These are phyloP conservation scores for Xylaria sp. DNA, from an alignment of 2,329 filamentous ascomycete species.

Conservation along the genomic window DNA sequence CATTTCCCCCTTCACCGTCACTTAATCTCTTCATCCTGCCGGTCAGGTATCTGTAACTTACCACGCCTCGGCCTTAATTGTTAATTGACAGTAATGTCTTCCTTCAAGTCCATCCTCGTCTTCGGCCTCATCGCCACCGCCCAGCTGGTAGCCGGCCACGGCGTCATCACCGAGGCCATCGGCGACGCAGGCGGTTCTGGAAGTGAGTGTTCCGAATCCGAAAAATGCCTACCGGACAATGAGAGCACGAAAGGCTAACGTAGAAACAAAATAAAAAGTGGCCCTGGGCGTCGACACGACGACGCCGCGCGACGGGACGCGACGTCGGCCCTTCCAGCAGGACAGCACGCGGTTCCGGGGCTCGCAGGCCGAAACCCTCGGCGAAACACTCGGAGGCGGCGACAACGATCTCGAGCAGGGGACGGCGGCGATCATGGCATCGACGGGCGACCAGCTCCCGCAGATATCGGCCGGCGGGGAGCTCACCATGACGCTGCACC, in stretches of 20 bases:
- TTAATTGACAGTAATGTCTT: constrained; percentile 29
- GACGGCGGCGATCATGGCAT: constrained; percentile 59
- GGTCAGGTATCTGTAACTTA: constrained; percentile 27
- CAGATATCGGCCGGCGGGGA: constrained; percentile 61
- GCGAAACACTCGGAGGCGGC: constrained; percentile 61
- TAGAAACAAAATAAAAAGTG: constrained; percentile 29
- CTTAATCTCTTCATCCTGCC: constrained; percentile 26
- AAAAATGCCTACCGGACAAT: no score
- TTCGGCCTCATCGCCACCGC: constrained; percentile 56
- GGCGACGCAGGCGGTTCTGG: constrained; percentile 62
- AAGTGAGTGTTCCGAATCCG: constrained; percentile 41
- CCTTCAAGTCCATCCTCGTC: constrained; percentile 35
- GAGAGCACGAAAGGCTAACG: no score
- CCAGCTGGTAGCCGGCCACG: constrained; percentile 62
- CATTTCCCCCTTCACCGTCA: constrained; percentile 15
- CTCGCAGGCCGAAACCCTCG: constrained; percentile 53
- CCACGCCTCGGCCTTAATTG: constrained; percentile 17
- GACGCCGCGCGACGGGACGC: constrained; percentile 65
- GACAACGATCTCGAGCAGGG: constrained; percentile 60
- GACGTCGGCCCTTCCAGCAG: constrained; percentile 63
- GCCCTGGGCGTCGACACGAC: constrained; percentile 52
- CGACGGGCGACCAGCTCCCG: constrained; percentile 59
- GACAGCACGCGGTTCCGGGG: constrained; percentile 66
- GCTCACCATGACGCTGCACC: constrained; percentile 65
- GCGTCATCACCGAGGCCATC: constrained; percentile 60